Evolutionary conservation across 192 early-diverging fungal genomes (phyloP).

Genomic region (Backusella liffmaniae): DNA sequence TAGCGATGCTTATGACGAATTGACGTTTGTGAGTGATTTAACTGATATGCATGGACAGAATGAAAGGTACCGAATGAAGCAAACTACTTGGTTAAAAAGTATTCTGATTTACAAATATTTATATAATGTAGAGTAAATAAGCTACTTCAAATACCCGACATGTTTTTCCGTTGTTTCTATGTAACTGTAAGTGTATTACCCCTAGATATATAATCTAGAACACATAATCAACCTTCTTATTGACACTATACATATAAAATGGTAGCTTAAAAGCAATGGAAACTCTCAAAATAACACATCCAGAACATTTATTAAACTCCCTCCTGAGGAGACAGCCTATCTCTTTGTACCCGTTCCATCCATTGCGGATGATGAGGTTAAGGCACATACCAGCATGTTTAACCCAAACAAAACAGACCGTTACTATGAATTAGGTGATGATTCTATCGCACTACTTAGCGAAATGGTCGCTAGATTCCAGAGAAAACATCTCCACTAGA

Average conservation of each 20-base stretch:
- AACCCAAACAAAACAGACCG: constrained; percentile 23
- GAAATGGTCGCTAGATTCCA: constrained; percentile 22
- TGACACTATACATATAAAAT: not conserved
- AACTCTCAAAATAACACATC: not conserved
- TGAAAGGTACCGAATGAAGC: constrained; percentile 36
- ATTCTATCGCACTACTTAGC: constrained; percentile 13
- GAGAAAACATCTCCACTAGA: not conserved
- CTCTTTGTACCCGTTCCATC: constrained; percentile 24
- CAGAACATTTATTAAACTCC: constrained; percentile 31
- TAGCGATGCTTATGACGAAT: constrained; percentile 39
- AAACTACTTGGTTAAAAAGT: not conserved
- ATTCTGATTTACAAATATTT: not conserved
- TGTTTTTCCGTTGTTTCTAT: constrained; percentile 34
- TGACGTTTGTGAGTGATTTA: constrained; percentile 54
- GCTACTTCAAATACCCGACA: constrained; percentile 24
- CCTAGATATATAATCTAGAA: not conserved
- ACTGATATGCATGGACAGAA: constrained; percentile 35
- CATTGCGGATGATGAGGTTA: constrained; percentile 17
- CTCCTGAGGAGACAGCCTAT: constrained; percentile 17
- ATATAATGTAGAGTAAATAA: constrained; percentile 17
- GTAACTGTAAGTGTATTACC: constrained; percentile 12
- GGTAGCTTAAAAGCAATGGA: not conserved
- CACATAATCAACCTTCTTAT: not conserved
- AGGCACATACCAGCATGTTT: constrained; percentile 37
- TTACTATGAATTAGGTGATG: constrained; percentile 22